Conservation (phyloP, 2,329 filamentous ascomycete genomes). For the Hirsutella rhossiliensis region DNA sequence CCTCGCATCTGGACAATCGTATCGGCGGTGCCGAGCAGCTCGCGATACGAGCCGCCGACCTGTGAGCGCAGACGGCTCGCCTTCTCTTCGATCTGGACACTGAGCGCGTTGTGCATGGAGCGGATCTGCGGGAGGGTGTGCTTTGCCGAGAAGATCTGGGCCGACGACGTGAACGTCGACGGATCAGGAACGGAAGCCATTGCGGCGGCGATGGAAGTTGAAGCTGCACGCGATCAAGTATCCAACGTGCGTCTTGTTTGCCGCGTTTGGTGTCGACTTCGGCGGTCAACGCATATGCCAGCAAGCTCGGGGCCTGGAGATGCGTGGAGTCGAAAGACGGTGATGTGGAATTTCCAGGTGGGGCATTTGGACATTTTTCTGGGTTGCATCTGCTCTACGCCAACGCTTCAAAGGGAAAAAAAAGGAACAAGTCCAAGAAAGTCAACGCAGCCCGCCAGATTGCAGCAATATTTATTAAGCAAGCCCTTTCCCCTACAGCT, state of each 20-base stretch:
- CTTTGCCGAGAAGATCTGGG: slow-evolving; percentile 41
- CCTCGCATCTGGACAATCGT: slow-evolving; percentile 82
- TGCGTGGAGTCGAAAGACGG: too few species aligned
- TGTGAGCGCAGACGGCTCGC: slow-evolving; percentile 49
- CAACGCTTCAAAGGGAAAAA: too few species aligned
- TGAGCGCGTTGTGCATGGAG: slow-evolving; percentile 47
- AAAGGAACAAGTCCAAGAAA: too few species aligned
- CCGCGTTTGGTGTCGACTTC: too few species aligned
- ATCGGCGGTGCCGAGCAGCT: slow-evolving; percentile 83
- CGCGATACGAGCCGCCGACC: slow-evolving; percentile 64
- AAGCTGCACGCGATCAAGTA: not conserved
- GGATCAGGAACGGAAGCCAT: slow-evolving; percentile 33
- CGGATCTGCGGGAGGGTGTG: slow-evolving; percentile 53
- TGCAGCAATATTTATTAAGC: not conserved
- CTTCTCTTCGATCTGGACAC: slow-evolving; percentile 49
- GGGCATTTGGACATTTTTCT: too few species aligned
- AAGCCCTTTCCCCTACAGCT: slow-evolving; percentile 47
- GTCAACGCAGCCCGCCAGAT: too few species aligned
- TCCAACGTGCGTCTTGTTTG: not conserved
- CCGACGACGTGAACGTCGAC: slow-evolving; percentile 33
- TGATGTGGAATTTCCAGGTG: too few species aligned
- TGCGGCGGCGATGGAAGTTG: slow-evolving; percentile 7
- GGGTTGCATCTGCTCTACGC: too few species aligned
- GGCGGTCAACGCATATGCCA: too few species aligned
- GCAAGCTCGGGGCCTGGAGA: too few species aligned